A percentile compares a stretch with the other conserved stretches of the same genome.
phyloP scores from a whole-genome alignment of 2,329 filamentous ascomycete genomes.

The Sporothrix euskadiensis region DNA sequence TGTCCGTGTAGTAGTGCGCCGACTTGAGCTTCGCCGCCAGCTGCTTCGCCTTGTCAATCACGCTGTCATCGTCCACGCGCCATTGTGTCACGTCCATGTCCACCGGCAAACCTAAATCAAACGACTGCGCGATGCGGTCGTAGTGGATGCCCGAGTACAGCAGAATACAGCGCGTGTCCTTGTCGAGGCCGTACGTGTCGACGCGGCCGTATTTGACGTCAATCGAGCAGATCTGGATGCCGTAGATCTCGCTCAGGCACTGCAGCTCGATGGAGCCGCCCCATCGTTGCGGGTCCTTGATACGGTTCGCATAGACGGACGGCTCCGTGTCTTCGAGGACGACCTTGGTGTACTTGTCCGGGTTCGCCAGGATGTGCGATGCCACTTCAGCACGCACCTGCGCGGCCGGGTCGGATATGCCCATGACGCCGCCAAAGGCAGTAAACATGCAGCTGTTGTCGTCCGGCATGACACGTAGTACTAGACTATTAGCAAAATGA shows the following conservation, averaged over 20 bases:
- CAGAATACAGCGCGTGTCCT: slow-evolving; percentile 69
- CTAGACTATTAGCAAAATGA: slow-evolving; percentile 40
- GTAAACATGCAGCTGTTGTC: slow-evolving; percentile 95
- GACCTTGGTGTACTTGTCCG: slow-evolving; percentile 70
- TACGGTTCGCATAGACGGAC: slow-evolving; percentile 76
- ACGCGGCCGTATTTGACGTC: slow-evolving; percentile 65
- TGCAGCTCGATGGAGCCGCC: slow-evolving; percentile 88
- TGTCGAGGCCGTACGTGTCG: slow-evolving; percentile 77
- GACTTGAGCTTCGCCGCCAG: slow-evolving; percentile 66
- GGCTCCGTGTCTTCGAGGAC: slow-evolving; percentile 70
- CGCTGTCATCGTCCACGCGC: slow-evolving; percentile 58
- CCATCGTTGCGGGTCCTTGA: slow-evolving; percentile 79
- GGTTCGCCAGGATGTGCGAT: slow-evolving; percentile 72
- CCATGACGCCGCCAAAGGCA: slow-evolving; percentile 78
- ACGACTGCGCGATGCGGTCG: slow-evolving; percentile 78
- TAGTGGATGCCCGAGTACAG: slow-evolving; percentile 95
- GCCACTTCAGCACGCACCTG: slow-evolving; percentile 75
- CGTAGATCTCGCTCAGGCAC: slow-evolving; percentile 81
- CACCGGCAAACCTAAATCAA: slow-evolving; percentile 59
- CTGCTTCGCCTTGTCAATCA: slow-evolving; percentile 67
- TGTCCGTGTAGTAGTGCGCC: slow-evolving; percentile 86
- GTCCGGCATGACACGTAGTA: slow-evolving; percentile 92
- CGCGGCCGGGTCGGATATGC: slow-evolving; percentile 50
- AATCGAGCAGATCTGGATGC: slow-evolving; percentile 80
- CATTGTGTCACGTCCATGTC: slow-evolving; percentile 71